Conservation (phyloP, 2,329 filamentous ascomycete species). For the Neofusicoccum sp. region DNA sequence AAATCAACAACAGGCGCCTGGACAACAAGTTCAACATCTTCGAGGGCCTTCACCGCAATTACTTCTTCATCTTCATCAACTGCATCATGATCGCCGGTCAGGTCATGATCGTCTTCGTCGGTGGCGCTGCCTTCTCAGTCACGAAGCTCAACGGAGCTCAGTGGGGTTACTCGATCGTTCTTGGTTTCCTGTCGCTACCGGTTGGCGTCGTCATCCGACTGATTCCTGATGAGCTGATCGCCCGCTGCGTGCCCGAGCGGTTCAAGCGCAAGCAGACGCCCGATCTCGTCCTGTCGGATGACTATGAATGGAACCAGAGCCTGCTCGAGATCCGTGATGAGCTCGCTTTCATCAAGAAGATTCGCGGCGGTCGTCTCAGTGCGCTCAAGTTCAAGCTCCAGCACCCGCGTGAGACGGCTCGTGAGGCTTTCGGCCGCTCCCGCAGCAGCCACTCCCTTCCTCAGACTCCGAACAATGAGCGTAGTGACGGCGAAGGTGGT, state of each 20-base stretch:
- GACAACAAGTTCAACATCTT: conserved; percentile 97
- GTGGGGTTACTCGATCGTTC: conserved; percentile 83
- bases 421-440: conserved; percentile 49
- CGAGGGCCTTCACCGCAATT: conserved; percentile 79
- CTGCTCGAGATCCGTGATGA: conserved; percentile 76
- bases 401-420: conserved; percentile 57
- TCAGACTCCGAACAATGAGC: conserved; percentile 61
- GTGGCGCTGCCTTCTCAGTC: conserved; percentile 77
- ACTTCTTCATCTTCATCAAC: conserved; percentile 86
- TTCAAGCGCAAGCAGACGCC: conserved; percentile 44
- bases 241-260: conserved; percentile 41
- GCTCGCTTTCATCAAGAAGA: conserved; percentile 73
- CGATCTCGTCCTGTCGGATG: conserved; percentile 43
- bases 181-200: conserved; percentile 81
- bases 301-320: conserved; percentile 65
- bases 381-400: conserved; percentile 75
- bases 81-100: conserved; percentile 85
- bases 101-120: conserved; percentile 84
- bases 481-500: conserved; percentile 28
- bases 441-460: conserved; percentile 62
- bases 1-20: conserved; percentile 92
- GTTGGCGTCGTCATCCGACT: conserved; percentile 78
- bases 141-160: conserved; percentile 66
- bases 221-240: conserved; percentile 70
- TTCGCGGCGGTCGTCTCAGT: conserved; percentile 80